A percentile compares a stretch with the other conserved stretches of the same genome.
phyloP scores from a whole-genome alignment of 2,329 filamentous ascomycete species.

The Plenodomus biglobosus region DNA sequence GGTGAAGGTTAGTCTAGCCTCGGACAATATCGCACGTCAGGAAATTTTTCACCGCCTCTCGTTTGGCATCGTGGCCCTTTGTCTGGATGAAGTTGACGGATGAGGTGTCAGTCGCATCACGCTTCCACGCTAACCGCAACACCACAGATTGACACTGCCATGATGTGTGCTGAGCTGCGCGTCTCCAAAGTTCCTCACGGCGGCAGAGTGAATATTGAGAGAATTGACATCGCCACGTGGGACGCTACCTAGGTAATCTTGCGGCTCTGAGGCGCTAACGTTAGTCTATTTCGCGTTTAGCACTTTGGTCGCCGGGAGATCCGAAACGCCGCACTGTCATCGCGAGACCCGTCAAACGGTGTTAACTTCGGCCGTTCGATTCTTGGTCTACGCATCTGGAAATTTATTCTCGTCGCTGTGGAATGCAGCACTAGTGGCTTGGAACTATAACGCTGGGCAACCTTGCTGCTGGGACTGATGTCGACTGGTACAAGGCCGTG shows the following conservation, averaged over 20 bases:
- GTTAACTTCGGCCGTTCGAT: constrained; percentile 1
- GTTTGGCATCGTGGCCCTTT: constrained; percentile 24
- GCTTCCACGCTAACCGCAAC: not conserved
- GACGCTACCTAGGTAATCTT: constrained; percentile 6
- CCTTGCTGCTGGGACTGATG: not conserved
- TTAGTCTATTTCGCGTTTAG: not conserved
- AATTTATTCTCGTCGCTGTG: constrained; percentile 8
- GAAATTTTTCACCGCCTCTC: constrained; percentile 40
- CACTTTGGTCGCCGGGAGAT: not conserved
- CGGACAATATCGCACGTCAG: constrained; percentile 24
- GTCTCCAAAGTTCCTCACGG: too few species aligned
- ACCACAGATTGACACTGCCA: too few species aligned
- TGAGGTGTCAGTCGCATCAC: not conserved
- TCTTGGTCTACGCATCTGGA: constrained; percentile 10
- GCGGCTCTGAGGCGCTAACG: constrained; percentile 10
- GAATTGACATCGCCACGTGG: constrained; percentile 12
- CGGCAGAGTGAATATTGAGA: not conserved
- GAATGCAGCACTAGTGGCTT: constrained; percentile 28
- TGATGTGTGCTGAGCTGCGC: too few species aligned
- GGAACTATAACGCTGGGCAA: constrained; percentile 7
- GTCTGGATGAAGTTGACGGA: not conserved
- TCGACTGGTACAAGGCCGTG: too few species aligned
- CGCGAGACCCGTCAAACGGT: not conserved
- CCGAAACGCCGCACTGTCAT: not conserved
- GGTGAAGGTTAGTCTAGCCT: constrained; percentile 30